Evolutionary conservation across 176 grass and related monocot species (phyloP).

Genomic region (Thinopyrum elongatum): DNA sequence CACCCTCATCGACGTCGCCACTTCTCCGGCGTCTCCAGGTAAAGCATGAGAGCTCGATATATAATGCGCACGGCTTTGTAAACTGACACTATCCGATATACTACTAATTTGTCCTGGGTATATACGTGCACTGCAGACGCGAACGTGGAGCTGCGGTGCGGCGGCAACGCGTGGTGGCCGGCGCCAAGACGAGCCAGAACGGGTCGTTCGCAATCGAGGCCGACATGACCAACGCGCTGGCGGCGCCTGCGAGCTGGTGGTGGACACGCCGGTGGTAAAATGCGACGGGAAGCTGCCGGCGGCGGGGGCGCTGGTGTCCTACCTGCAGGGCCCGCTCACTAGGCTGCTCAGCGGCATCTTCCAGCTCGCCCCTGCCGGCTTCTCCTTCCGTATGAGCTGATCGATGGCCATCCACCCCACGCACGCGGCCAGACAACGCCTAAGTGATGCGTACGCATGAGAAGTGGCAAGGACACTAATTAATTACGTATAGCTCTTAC

Average conservation of each 20-base stretch:
- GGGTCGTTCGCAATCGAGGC: constrained; percentile 33
- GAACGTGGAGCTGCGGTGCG: constrained; percentile 45
- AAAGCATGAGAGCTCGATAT: not conserved
- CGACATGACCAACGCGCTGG: constrained; percentile 16
- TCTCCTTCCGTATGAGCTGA: constrained; percentile 39
- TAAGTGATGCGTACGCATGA: not conserved
- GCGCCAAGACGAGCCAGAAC: constrained; percentile 36
- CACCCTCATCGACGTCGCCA: constrained; percentile 36
- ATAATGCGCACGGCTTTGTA: not conserved
- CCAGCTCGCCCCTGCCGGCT: constrained; percentile 34
- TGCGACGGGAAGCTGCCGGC: constrained; percentile 44
- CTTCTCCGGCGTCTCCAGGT: constrained; percentile 46
- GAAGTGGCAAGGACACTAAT: no score
- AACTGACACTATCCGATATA: not conserved
- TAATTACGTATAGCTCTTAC: no score
- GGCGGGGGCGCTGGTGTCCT: constrained; percentile 36
- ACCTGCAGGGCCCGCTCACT: constrained; percentile 32
- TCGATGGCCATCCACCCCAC: not conserved
- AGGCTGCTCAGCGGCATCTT: constrained; percentile 32
- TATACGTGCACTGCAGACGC: constrained; percentile 24
- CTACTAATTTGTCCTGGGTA: not conserved
- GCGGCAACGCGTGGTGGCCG: constrained; percentile 30
- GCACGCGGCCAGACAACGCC: not conserved
- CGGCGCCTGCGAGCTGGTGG: constrained; percentile 28
- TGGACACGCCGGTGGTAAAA: constrained; percentile 43